Evolutionary conservation across 306 rosid genomes (phyloP), one percentile per base, ranked within the genome.

Genomic region (Elaeagnus macrophylla): DNA sequence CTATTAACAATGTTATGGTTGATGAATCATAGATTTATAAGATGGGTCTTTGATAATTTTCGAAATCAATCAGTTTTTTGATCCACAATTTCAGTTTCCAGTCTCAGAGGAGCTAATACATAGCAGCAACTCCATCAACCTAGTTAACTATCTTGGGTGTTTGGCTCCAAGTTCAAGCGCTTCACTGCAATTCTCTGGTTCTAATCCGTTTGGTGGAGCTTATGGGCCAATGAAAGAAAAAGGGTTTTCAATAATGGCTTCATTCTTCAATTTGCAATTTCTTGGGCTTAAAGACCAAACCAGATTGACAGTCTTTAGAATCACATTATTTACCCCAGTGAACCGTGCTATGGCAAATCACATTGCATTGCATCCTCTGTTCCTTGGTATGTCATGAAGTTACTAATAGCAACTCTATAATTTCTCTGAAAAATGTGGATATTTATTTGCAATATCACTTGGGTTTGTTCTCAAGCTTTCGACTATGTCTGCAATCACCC

Each of bases 251-350:
- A 20, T 72, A 7, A 66, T 75, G 73, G 77, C 75, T 6, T 65
- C 77, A 14, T 40, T 77, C 45, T 73, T 75, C 14, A 75, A 78
- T 7, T 1, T 75, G 57, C 79, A 72, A 56, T 50, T 77, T 52
- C 68, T 53, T 0, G 79, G 68, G 5, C 18, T 64, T 11, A 62
- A 25, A 59, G 66, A 7, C 66, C 70, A 5, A 61, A 45, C 48
- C 12, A 54, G 38, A 37, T 0, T 81, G 36, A 82, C 88, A 2
- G 62, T 75, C 5, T n/a, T n/a, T n/a, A n/a, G n/a, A n/a, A n/a
- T n/a, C n/a, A n/a, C n/a, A n/a, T n/a, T n/a, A n/a, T 67, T 78
- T 8, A 76, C 80, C 19, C 80, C 82, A 1, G 12, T 45, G 1
- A 84, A 78, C 37, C 60, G 60, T 39, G 74, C 51, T 8, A 2